Percentiles rank a stretch among this genome's conserved stretches.
Evolutionary conservation across 129 eudicot genomes (phyloP).

Genomic region (Lactuca saligna): DNA sequence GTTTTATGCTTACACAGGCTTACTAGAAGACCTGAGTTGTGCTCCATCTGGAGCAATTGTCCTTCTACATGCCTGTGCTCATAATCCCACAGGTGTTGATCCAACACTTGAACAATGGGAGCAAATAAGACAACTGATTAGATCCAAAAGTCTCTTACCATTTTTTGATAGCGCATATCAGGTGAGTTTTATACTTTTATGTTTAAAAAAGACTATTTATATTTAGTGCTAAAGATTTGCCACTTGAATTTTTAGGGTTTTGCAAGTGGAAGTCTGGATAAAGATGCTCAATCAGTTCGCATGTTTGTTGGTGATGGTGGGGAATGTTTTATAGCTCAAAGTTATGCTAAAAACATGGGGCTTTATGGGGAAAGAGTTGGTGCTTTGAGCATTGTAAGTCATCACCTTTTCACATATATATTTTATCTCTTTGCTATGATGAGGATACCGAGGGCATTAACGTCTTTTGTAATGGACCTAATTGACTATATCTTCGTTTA

Average conservation of each 20-base stretch:
- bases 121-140: conserved; percentile 72
- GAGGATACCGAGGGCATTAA: no score
- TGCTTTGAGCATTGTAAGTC: conserved; percentile 86
- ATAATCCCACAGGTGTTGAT: conserved; percentile 97
- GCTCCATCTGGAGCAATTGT: conserved; percentile 96
- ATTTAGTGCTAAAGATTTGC: background rate
- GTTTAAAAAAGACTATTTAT: conserved; percentile 12
- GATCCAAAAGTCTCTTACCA: conserved; percentile 80
- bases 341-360: conserved; percentile 95
- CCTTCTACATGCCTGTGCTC: conserved; percentile 98
- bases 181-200: conserved; percentile 37
- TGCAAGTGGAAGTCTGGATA: conserved; percentile 87
- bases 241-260: conserved; percentile 55
- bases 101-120: conserved; percentile 90
- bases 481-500: no score
- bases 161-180: conserved; percentile 97
- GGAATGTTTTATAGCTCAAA: conserved; percentile 87
- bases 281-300: conserved; percentile 85
- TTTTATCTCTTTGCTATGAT: background rate
- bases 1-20: conserved; percentile 45
- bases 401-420: background rate
- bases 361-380: conserved; percentile 98
- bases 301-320: conserved; percentile 94
- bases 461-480: background rate
- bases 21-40: conserved; percentile 83